These are phyloP conservation scores for Microsporum ferrugineum DNA, from an alignment of 2,329 filamentous ascomycete species.

Conservation along the genomic window DNA sequence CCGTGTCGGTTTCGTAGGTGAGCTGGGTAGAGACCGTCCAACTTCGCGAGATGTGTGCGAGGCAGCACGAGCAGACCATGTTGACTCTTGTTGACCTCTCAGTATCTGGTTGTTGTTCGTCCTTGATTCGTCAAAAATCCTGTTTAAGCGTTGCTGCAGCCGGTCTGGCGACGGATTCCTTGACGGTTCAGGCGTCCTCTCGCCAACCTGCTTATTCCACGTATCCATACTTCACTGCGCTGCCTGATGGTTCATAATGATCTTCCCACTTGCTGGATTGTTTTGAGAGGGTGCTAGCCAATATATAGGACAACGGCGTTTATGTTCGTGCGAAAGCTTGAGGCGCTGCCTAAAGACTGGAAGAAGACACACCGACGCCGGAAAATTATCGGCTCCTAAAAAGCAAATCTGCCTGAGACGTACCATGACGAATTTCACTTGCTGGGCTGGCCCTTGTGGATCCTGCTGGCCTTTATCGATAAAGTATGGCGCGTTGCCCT, in stretches of 20 bases:
- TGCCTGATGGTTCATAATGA: background rate
- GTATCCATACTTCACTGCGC: conserved; percentile 9
- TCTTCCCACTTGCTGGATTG: background rate
- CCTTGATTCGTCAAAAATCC: conserved; percentile 2
- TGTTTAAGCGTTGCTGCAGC: conserved; percentile 1
- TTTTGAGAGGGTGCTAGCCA: background rate
- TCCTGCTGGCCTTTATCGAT: background rate
- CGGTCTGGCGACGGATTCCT: conserved; percentile 4
- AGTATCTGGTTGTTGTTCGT: background rate
- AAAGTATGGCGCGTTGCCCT: background rate
- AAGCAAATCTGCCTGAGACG: background rate
- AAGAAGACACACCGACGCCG: background rate
- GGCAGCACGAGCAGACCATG: background rate
- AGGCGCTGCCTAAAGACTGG: background rate
- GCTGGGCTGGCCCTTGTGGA: background rate
- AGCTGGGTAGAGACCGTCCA: background rate
- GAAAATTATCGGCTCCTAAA: background rate
- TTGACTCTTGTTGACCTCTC: background rate
- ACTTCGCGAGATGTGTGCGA: background rate
- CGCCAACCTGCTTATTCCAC: conserved; percentile 11
- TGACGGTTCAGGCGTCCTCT: background rate
- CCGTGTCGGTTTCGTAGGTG: background rate
- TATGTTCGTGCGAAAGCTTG: background rate
- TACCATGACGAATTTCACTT: conserved; percentile 1
- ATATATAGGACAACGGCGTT: background rate